phyloP scores from a whole-genome alignment of 2,329 filamentous ascomycete genomes.

The Pseudopithomyces maydicus region DNA sequence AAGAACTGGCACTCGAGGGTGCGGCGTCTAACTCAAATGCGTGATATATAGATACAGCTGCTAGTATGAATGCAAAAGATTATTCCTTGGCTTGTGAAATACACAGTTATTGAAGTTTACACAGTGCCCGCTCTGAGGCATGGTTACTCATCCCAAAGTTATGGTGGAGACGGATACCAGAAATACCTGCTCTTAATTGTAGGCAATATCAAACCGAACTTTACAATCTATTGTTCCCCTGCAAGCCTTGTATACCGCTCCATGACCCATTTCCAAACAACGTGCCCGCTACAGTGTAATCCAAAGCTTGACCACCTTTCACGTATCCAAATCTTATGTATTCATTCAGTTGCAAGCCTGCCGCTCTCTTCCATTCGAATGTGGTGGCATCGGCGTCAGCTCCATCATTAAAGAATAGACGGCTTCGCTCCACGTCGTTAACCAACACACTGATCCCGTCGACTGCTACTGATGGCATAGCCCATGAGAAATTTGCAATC shows the following conservation, averaged over 20 bases:
- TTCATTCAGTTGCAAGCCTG: slow-evolving; percentile 26
- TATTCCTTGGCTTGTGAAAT: no score
- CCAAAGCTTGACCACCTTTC: slow-evolving; percentile 29
- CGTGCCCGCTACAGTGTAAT: slow-evolving; percentile 38
- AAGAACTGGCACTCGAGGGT: no score
- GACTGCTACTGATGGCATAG: slow-evolving; percentile 52
- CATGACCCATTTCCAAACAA: slow-evolving; percentile 35
- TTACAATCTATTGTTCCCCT: neutral
- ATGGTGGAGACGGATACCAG: neutral
- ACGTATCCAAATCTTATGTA: slow-evolving; percentile 45
- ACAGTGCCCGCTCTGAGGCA: no score
- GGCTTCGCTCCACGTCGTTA: slow-evolving; percentile 76
- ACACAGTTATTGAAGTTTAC: no score
- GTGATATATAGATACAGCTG: no score
- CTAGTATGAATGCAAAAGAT: no score
- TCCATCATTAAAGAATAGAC: slow-evolving; percentile 31
- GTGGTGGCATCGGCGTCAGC: slow-evolving; percentile 5
- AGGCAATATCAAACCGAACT: no score
- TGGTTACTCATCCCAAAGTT: no score
- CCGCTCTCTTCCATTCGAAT: slow-evolving; percentile 50
- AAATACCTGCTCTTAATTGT: neutral
- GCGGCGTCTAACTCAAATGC: no score
- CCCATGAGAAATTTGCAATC: slow-evolving; percentile 62
- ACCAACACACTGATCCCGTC: slow-evolving; percentile 80
- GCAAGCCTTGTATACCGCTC: slow-evolving; percentile 6